Evolutionary conservation across 1,284 basidiomycete genomes (phyloP).

Genomic region (Austroboletus rostrupii): DNA sequence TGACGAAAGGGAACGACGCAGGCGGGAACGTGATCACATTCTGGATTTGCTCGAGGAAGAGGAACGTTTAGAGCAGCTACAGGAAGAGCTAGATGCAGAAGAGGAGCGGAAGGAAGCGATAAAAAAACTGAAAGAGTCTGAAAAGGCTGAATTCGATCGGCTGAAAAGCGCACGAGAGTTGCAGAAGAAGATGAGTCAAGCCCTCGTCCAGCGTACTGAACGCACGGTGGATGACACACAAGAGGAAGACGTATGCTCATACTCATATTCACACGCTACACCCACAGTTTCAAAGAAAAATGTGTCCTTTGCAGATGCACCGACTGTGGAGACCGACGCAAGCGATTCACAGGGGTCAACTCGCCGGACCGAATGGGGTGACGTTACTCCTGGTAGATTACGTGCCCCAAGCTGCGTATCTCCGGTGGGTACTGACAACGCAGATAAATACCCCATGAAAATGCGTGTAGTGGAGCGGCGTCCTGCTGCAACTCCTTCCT

Average conservation of each 20-base stretch:
- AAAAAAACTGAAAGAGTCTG: slow-evolving; percentile 49
- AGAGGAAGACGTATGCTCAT: slow-evolving; percentile 27
- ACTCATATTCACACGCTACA: slow-evolving; percentile 9
- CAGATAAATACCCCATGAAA: slow-evolving; percentile 55
- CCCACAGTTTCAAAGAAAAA: slow-evolving; percentile 48
- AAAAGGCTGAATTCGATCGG: slow-evolving; percentile 48
- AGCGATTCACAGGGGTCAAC: slow-evolving; percentile 1
- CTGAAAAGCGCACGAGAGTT: slow-evolving; percentile 54
- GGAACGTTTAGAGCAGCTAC: slow-evolving; percentile 45
- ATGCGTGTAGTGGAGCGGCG: slow-evolving; percentile 65
- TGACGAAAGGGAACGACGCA: slow-evolving; percentile 45
- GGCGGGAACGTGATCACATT: slow-evolving; percentile 56
- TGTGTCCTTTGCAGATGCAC: slow-evolving; percentile 57
- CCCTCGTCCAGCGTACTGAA: slow-evolving; percentile 49
- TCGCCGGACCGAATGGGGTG: slow-evolving; percentile 45
- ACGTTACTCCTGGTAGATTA: slow-evolving; percentile 49
- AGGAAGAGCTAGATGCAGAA: slow-evolving; percentile 38
- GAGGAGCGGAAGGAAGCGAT: slow-evolving; percentile 43
- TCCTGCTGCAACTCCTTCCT: slow-evolving; percentile 24
- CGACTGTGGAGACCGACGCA: slow-evolving; percentile 17
- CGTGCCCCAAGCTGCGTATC: slow-evolving; percentile 37
- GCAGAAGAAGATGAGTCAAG: slow-evolving; percentile 74
- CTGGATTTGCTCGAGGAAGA: slow-evolving; percentile 70
- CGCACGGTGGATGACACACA: slow-evolving; percentile 39
- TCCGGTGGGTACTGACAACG: slow-evolving; percentile 36